Base-by-base conservation (phyloP, 345 rosid genomes). In the Ailanthus altissimus region DNA sequence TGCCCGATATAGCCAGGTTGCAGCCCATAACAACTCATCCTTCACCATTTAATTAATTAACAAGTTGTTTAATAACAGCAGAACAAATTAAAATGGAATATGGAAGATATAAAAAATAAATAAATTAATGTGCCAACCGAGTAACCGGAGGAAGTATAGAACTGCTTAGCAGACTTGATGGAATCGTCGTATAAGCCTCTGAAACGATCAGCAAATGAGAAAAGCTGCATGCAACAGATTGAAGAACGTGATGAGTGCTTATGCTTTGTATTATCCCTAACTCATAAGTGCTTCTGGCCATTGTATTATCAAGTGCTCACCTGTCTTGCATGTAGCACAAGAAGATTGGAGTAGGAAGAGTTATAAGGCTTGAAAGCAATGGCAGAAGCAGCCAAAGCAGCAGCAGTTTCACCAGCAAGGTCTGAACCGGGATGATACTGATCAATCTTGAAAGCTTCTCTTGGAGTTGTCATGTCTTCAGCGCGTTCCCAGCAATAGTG, bases 1-100 rank as follows among this genome's bases (percentile, higher is more conserved):
- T 57, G 98, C 96, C 3, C 85, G 82, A 78, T 85, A 90, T 53
- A 94, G 78, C 98, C 98, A 92, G 18, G 90, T 75, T 7, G 96
- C 90, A 21, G 88, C 98, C 98, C 98, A 92, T 62, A 94, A 77
- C 63, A 94, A 69, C 84, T 94, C 98, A 71, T 94, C 98, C 98
- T 94, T 80, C 32, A 80, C 26, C 46, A 14, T 51, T 11, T 61
- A 1, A 67, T 5, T n/a, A n/a, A n/a, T n/a, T n/a, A n/a, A n/a
- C n/a, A n/a, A n/a, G n/a, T n/a, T n/a, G n/a, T n/a, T n/a, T n/a
- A n/a, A n/a, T n/a, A n/a, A n/a, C n/a, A n/a, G n/a, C n/a, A n/a
- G n/a, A n/a, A n/a, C n/a, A n/a, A n/a, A n/a, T n/a, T n/a, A n/a
- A n/a, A n/a, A n/a, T n/a, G 3, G 54, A 50, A 50, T 4, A 26